A percentile compares a stretch with the other conserved stretches of the same genome.
These are phyloP conservation scores for Viola odorata DNA, from an alignment of 345 rosid genomes.

Conservation along the genomic window DNA sequence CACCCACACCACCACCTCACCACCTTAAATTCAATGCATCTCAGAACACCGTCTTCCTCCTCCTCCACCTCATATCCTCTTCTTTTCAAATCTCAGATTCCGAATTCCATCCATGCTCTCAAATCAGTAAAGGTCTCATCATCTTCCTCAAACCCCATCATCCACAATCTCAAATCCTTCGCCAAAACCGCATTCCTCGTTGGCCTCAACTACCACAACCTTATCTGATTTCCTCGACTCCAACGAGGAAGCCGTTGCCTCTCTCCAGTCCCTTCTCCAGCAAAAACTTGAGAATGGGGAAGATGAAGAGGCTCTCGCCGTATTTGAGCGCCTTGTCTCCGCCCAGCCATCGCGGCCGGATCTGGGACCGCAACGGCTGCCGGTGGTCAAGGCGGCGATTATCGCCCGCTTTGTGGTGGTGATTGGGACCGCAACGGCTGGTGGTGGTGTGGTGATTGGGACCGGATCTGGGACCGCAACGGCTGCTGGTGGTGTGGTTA, in stretches of 20 bases:
- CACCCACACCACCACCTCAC: too few relatives aligned
- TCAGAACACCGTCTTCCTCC: constrained; percentile 9
- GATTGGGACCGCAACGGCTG: too few relatives aligned
- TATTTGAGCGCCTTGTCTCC: constrained; percentile 39
- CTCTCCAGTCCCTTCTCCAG: constrained; percentile 52
- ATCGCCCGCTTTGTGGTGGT: too few relatives aligned
- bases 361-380: too few relatives aligned
- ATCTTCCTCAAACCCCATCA: constrained; percentile 1
- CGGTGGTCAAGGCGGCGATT: too few relatives aligned
- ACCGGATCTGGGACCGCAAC: too few relatives aligned
- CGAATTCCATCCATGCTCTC: neutral
- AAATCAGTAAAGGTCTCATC: neutral
- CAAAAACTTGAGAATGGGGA: constrained; percentile 71
- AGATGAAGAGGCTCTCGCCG: constrained; percentile 54
- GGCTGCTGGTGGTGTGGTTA: too few relatives aligned
- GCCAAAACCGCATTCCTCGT: constrained; percentile 50
- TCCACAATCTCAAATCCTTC: constrained; percentile 34
- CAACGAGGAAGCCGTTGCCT: constrained; percentile 43
- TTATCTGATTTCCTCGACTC: constrained; percentile 45
- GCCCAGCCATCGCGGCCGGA: constrained; percentile 67
- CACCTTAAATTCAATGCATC: too few relatives aligned
- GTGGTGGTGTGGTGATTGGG: too few relatives aligned
- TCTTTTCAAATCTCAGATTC: neutral
- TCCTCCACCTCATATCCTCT: neutral
- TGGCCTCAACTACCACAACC: constrained; percentile 33